Evolutionary conservation across 1,284 basidiomycete species (phyloP), one percentile per base, ranked within the genome.

Genomic region (Trichosporon sp.): DNA sequence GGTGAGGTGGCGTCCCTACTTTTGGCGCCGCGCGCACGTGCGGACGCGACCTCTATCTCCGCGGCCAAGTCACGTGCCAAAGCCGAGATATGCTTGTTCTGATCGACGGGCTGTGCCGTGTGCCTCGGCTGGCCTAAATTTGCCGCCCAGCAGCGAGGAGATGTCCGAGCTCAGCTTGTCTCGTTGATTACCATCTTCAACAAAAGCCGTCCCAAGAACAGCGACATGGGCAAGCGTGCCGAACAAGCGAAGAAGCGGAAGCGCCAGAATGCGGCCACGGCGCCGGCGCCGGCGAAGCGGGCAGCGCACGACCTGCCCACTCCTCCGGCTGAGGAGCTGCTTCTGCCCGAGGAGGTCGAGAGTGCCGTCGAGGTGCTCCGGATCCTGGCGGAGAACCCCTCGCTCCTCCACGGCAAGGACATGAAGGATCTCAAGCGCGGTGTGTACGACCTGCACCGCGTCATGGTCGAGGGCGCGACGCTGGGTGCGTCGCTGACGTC

Each of bases 401-500:
- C 73, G 7, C 68, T 74, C 33, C 70, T 81, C 10, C 63, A 70
- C 0, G 67, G 68, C 27, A 74, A 74, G 66, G 66, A 70, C 49
- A 71, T 75, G 61, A 80, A 80, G 67, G 76, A 71, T 10, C 62
- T 81, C 62, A 81, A 81, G 71, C 64, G 76, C 31, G 73, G 69
- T 0, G 71, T 75, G 32, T 78, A 75, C 66, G 79, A 75, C 34
- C 60, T 79, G 25, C 74, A 78, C 63, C 66, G 73, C 14, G 74
- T 76, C 4, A 65, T 81, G 65, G 71, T 70, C 13, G 79, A 80
- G 56, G 76, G 74, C 13, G 69, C 75, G 11, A 73, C 75, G 10
- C 63, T 77, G 2, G 80, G 77, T 16, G 71, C 75, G 14, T 83
- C 82, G 0, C 68, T 85, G 23, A 82, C 83, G 0, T 83, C 83